Evolutionary conservation across 1,284 basidiomycete species (phyloP), one percentile per base, ranked within the genome.

Genomic region (Porodaedalea pini): DNA sequence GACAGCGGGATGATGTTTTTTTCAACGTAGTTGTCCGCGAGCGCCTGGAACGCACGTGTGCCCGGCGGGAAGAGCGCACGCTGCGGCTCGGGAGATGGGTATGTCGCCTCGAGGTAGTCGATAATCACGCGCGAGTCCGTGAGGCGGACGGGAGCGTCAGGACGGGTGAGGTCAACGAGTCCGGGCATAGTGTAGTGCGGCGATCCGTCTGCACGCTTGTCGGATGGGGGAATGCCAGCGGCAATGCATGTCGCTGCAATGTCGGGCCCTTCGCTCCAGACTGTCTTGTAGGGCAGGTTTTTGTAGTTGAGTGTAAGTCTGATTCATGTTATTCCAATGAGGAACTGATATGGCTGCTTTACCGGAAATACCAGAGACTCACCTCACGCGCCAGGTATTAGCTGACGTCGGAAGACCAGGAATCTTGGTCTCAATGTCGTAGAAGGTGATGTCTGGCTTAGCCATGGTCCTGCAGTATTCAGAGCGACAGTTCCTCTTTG

Each of bases 231-330:
- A 2, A 72, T 70, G 0, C 71, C 72, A 4, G 71, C 54, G 23
- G 67, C 61, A 45, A 66, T 68, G 61, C 68, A 69, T 1, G 64
- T 58, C 1, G 62, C 50, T 34, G 67, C 71, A 59, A 78, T 72
- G 29, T 78, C 75, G 0, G 71, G 70, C 41, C 68, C 74, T 49
- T 74, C 73, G 6, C 77, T 51, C 72, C 73, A 78, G 37, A 68
- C 69, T 10, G 76, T 78, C 40, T 66, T 66, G 67, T 74, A 75
- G 0, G 71, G 67, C 15, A 78, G 61, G 1, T 68, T 63, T 60
- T 79, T 79, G 65, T 66, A 74, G 58, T 77, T 77, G 2, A 78
- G 65, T 11, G 65, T 61, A 37, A 68, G 65, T 39, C 73, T 74
- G 55, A 11, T 29, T 48, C 44, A 37, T 25, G 10, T n/a, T 21